Evolutionary conservation across 441 rosid species (phyloP).

Genomic region (Arabidopsis hybrid): DNA sequence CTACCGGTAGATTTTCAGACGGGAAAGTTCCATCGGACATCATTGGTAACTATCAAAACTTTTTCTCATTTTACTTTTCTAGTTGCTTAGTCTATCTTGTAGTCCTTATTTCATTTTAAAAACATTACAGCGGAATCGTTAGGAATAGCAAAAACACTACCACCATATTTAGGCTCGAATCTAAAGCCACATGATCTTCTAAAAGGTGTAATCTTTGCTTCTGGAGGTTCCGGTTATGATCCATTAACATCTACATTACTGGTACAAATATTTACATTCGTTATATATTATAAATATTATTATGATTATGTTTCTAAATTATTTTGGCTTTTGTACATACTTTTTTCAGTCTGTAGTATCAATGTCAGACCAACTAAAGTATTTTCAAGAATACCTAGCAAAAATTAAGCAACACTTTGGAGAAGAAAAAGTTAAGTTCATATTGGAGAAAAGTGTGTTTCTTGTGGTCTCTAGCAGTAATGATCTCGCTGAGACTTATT

Average conservation of each 20-base stretch:
- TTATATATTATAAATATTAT: not conserved
- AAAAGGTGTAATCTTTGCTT: constrained; percentile 54
- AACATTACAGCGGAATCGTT: constrained; percentile 40
- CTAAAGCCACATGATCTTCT: constrained; percentile 42
- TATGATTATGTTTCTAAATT: not conserved
- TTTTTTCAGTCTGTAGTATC: constrained; percentile 62
- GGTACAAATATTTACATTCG: constrained; percentile 37
- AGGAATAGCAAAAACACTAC: constrained; percentile 44
- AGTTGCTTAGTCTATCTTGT: not conserved
- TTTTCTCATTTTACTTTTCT: not conserved
- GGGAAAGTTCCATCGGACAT: constrained; percentile 61
- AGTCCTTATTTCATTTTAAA: not conserved
- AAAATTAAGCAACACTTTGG: constrained; percentile 54
- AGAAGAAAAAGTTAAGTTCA: constrained; percentile 51
- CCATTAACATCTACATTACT: constrained; percentile 47
- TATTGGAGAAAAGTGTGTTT: constrained; percentile 52
- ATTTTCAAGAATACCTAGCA: constrained; percentile 58
- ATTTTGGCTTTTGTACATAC: not conserved
- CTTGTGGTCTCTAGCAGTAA: constrained; percentile 60
- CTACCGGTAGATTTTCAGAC: constrained; percentile 59
- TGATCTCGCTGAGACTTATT: constrained; percentile 66
- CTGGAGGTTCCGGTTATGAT: constrained; percentile 53
- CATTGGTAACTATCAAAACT: constrained; percentile 40
- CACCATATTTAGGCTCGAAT: constrained; percentile 46
- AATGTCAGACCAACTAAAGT: constrained; percentile 57